Evolutionary conservation across 805 yeast species (phyloP).

Genomic region (Yarrowia sp.): DNA sequence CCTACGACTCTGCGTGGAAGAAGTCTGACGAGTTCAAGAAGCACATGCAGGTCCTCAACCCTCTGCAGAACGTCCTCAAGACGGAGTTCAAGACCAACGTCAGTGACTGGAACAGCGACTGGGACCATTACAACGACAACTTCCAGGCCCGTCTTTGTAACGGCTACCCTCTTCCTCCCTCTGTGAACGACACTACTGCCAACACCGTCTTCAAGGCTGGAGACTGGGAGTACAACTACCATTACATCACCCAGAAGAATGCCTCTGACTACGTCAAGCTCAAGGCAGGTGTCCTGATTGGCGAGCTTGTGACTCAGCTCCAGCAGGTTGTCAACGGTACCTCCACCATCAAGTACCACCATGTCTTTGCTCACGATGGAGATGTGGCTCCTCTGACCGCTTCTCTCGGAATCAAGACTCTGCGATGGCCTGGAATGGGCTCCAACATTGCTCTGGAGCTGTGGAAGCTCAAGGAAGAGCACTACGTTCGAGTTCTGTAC

Average conservation of each 20-base stretch:
- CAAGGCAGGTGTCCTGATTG: constrained; percentile 41
- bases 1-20: constrained; percentile 1
- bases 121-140: constrained; percentile 46
- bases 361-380: constrained; percentile 46
- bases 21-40: neutral
- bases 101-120: constrained; percentile 29
- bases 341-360: constrained; percentile 38
- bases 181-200: constrained; percentile 34
- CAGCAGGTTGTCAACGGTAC: constrained; percentile 36
- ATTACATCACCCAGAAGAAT: constrained; percentile 38
- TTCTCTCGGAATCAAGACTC: constrained; percentile 38
- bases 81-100: constrained; percentile 35
- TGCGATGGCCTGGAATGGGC: constrained; percentile 52
- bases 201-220: constrained; percentile 45
- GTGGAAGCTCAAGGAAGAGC: constrained; percentile 35
- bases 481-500: constrained; percentile 42
- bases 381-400: constrained; percentile 40
- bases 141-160: constrained; percentile 43
- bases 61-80: constrained; percentile 36
- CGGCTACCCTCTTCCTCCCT: constrained; percentile 38
- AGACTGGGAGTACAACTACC: constrained; percentile 46
- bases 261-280: constrained; percentile 40
- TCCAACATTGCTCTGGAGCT: constrained; percentile 43
- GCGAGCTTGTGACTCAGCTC: constrained; percentile 39
- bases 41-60: constrained; percentile 38